Conservation (phyloP, 2,329 filamentous ascomycete species). For the Neocatenulostroma microsporum region DNA sequence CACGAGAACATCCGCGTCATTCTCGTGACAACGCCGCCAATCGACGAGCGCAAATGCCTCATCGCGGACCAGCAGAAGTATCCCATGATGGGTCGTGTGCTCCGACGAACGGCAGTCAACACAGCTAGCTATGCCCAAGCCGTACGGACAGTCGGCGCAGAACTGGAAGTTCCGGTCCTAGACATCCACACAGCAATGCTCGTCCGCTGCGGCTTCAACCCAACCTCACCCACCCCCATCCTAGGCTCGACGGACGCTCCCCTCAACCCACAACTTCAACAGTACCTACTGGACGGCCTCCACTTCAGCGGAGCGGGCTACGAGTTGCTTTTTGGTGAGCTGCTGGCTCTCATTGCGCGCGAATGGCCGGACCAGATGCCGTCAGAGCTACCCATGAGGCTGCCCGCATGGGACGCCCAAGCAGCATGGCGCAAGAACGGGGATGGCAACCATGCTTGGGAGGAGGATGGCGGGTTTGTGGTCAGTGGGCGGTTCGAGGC, state of each 20-base stretch:
- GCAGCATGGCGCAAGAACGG: slow-evolving; percentile 16
- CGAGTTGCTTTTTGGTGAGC: slow-evolving; percentile 46
- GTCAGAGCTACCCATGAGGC: slow-evolving; percentile 44
- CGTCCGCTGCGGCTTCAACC: slow-evolving; percentile 51
- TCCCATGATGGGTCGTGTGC: slow-evolving; percentile 6
- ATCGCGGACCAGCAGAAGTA: slow-evolving; percentile 12
- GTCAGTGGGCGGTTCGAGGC: too few relatives aligned
- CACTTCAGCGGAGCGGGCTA: slow-evolving; percentile 54
- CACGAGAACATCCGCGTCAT: slow-evolving; percentile 63
- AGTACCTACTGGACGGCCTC: slow-evolving; percentile 51
- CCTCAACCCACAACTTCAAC: slow-evolving; percentile 48
- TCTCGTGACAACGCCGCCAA: slow-evolving; percentile 71
- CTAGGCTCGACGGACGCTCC: slow-evolving; percentile 52
- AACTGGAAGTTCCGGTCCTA: slow-evolving; percentile 54
- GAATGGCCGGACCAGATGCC: slow-evolving; percentile 50
- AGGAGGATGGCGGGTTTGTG: too few relatives aligned
- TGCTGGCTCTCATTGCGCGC: slow-evolving; percentile 44
- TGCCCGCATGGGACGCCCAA: slow-evolving; percentile 46
- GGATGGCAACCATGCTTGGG: too few relatives aligned
- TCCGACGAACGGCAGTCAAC: slow-evolving; percentile 49
- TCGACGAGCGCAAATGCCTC: slow-evolving; percentile 19
- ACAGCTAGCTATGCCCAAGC: slow-evolving; percentile 60
- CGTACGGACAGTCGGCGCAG: slow-evolving; percentile 53
- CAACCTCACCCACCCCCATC: slow-evolving; percentile 33
- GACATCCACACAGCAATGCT: slow-evolving; percentile 78